A percentile compares a stretch with the other conserved stretches of the same genome.
Evolutionary conservation across 331 rosid species (phyloP).

Genomic region (Saraca asoca): DNA sequence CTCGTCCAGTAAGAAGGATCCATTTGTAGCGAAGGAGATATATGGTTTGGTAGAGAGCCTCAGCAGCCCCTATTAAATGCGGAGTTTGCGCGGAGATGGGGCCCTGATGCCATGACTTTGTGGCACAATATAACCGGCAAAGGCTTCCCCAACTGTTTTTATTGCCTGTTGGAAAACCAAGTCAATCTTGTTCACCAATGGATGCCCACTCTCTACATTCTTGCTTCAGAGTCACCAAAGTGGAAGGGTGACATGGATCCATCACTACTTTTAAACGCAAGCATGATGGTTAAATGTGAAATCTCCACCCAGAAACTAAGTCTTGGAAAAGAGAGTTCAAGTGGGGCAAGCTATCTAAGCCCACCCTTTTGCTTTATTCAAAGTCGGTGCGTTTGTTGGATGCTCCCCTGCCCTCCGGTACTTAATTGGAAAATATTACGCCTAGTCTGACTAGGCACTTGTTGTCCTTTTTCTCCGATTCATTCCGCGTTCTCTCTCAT

Average conservation of each 20-base stretch:
- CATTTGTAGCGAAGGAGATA: conserved; percentile 14
- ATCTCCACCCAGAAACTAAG: conserved; percentile 37
- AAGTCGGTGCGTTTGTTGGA: conserved; percentile 56
- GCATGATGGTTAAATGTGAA: conserved; percentile 49
- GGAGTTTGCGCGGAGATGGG: conserved; percentile 38
- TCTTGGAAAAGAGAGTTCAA: conserved; percentile 45
- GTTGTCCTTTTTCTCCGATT: conserved; percentile 43
- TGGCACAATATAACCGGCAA: conserved; percentile 57
- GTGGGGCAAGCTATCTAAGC: conserved; percentile 45
- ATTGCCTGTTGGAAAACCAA: conserved; percentile 29
- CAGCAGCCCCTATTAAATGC: conserved; percentile 27
- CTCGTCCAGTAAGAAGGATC: conserved; percentile 34
- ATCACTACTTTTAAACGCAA: conserved; percentile 53
- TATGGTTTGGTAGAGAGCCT: background rate
- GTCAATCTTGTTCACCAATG: conserved; percentile 28
- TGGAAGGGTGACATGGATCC: conserved; percentile 49
- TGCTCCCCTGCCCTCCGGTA: conserved; percentile 18
- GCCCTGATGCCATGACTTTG: conserved; percentile 57
- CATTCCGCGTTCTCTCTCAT: conserved; percentile 25
- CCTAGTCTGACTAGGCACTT: conserved; percentile 48
- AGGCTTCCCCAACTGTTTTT: conserved; percentile 50
- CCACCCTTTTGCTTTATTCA: conserved; percentile 37
- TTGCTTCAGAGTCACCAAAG: conserved; percentile 31
- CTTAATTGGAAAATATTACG: conserved; percentile 17
- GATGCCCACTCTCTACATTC: conserved; percentile 33